Conservation (phyloP, 2,329 filamentous ascomycete genomes). For the Ascochyta pisi region DNA sequence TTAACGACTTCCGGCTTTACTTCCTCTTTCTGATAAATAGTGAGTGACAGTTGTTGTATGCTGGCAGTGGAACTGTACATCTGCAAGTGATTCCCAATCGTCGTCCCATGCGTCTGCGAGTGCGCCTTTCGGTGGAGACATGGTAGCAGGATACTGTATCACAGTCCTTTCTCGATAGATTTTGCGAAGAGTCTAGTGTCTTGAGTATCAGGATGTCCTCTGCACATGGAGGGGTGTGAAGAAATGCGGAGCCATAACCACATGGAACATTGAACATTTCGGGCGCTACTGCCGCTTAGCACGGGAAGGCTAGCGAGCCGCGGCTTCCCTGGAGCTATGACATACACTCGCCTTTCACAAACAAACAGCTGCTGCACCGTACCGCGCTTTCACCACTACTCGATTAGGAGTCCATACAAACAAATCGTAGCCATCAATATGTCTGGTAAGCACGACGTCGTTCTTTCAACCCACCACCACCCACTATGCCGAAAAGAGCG, state of each 20-base stretch:
- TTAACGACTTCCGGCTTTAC: constrained; percentile 46
- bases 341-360: constrained; percentile 5
- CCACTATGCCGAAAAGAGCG: constrained; percentile 22
- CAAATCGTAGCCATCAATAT: neutral
- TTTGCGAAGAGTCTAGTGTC: neutral
- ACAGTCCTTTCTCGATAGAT: neutral
- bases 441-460: constrained; percentile 5
- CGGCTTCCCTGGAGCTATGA: constrained; percentile 20
- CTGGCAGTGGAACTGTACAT: constrained; percentile 57
- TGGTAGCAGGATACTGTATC: constrained; percentile 14
- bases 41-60: constrained; percentile 24
- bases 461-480: neutral
- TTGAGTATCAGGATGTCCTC: neutral
- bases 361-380: neutral
- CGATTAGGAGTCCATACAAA: neutral
- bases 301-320: constrained; percentile 19
- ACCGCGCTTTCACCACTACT: constrained; percentile 6
- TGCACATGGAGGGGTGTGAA: constrained; percentile 16
- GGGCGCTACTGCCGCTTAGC: constrained; percentile 17
- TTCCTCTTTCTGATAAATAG: constrained; percentile 42
- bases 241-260: constrained; percentile 17
- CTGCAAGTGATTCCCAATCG: constrained; percentile 84
- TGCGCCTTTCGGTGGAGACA: constrained; percentile 50
- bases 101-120: constrained; percentile 79
- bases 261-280: constrained; percentile 16